Conservation (phyloP, 1,284 basidiomycete species). For the Stereum hirsutum region DNA sequence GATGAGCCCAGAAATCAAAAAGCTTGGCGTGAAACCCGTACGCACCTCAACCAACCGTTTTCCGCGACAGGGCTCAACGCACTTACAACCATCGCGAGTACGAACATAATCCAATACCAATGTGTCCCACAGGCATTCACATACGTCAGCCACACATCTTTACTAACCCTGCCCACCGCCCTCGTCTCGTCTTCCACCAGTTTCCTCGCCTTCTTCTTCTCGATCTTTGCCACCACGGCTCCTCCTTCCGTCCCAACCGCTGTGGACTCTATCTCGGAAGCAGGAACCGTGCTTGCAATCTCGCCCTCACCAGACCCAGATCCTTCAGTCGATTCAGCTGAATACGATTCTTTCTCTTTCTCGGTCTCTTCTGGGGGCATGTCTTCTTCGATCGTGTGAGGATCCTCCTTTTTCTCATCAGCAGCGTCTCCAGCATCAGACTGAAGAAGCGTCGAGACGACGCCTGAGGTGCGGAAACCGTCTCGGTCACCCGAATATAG, state of each 20-base stretch:
- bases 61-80: conserved; percentile 72
- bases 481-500: conserved; percentile 63
- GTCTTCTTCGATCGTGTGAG: conserved; percentile 17
- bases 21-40: no score
- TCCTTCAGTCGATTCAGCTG: conserved; percentile 11
- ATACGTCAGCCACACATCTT: conserved; percentile 78
- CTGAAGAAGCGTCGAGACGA: conserved; percentile 63
- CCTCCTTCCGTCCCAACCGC: conserved; percentile 23
- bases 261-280: conserved; percentile 45
- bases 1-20: not conserved
- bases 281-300: conserved; percentile 17
- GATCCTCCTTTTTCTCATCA: conserved; percentile 15
- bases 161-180: conserved; percentile 75
- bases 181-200: conserved; percentile 87
- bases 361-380: conserved; percentile 6
- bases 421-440: conserved; percentile 38
- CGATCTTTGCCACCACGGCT: conserved; percentile 28
- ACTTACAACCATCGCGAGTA: conserved; percentile 46
- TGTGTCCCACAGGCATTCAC: conserved; percentile 59
- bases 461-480: conserved; percentile 57
- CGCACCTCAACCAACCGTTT: conserved; percentile 75
- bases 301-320: no score
- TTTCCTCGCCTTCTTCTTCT: conserved; percentile 70
- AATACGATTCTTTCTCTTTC: conserved; percentile 14
- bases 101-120: conserved; percentile 70